Evolutionary conservation across 2,329 filamentous ascomycete genomes (phyloP).

Genomic region (Arthrobotrys sphaeroides): DNA sequence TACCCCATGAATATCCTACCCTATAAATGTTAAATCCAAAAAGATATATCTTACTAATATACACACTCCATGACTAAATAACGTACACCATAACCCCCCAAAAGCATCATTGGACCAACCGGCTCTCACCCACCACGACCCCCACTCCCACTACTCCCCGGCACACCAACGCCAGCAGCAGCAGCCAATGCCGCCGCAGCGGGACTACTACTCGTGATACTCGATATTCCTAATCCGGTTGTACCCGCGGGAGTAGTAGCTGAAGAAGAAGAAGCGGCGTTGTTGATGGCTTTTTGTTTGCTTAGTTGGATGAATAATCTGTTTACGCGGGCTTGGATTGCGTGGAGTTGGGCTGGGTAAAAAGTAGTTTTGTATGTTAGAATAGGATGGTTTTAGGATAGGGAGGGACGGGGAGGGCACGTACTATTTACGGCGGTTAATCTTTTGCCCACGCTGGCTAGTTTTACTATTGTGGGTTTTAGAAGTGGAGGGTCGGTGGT

Average conservation of each 20-base stretch:
- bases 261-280: background rate
- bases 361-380: background rate
- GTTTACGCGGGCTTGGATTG: slow-evolving; percentile 57
- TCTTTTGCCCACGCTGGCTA: slow-evolving; percentile 56
- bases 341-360: slow-evolving; percentile 53
- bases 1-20: no score
- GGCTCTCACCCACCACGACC: background rate
- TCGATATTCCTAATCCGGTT: background rate
- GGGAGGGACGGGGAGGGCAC: background rate
- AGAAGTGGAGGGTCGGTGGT: slow-evolving; percentile 57
- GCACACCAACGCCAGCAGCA: background rate
- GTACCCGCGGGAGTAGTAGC: background rate
- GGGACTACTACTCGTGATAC: slow-evolving; percentile 8
- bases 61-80: background rate
- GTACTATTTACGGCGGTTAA: slow-evolving; percentile 57
- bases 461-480: slow-evolving; percentile 57
- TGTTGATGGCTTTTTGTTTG: slow-evolving; percentile 36
- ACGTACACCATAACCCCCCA: background rate
- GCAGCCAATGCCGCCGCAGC: slow-evolving; percentile 40
- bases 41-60: no score
- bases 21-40: no score
- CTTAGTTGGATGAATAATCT: slow-evolving; percentile 57
- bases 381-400: background rate
- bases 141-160: background rate
- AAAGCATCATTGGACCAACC: background rate